Base-by-base conservation (phyloP, 331 rosid species). In the Rosa hybrid region DNA sequence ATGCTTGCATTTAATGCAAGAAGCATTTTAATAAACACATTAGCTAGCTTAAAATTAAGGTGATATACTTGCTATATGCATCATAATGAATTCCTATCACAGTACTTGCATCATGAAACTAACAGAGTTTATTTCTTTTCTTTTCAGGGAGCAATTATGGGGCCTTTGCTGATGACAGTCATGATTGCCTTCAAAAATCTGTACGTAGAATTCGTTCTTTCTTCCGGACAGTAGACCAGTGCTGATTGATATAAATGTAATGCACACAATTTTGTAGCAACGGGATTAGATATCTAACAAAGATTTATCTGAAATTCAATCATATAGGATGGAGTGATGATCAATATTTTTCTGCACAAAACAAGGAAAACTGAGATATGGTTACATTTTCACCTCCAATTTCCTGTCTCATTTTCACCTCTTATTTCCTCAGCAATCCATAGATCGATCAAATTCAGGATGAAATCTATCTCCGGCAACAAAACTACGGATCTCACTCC, bases 381-480 rank as follows among this genome's bases (percentile, higher is more conserved):
- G 17, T 49, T 49, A 49, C 87, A 87, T 83, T 54, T 83, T 83
- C 39, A 34, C 39, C 4, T 34, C 39, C 3, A 34, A 34, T 34
- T 34, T 3, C 39, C 39, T 34, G 39, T 34, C 39, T 34, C 39
- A 34, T 34, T 3, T 34, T 34, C 39, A 81, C 78, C 77, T 91
- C 88, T 84, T 87, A 72, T 83, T 80, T 87, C 81, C 87, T 79
- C 54, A 89, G 85, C 77, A 88, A 72, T 69, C 84, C 88, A 83
- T 86, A 86, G 21, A 87, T 87, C 75, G 85, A 45, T 83, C 77
- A 75, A 80, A 80, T 54, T 88, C 91, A 39, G 68, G 74, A 78
- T 87, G 91, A 42, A 85, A 63, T 74, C 83, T 83, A 45, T 91
- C 93, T 73, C 82, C 76, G 8, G 93, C 92, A n/a, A 86, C 84